Percentiles rank a stretch among this genome's conserved stretches.
Conservation (phyloP, 352 stramenopile species). For the Globisporangium apiculatum region DNA sequence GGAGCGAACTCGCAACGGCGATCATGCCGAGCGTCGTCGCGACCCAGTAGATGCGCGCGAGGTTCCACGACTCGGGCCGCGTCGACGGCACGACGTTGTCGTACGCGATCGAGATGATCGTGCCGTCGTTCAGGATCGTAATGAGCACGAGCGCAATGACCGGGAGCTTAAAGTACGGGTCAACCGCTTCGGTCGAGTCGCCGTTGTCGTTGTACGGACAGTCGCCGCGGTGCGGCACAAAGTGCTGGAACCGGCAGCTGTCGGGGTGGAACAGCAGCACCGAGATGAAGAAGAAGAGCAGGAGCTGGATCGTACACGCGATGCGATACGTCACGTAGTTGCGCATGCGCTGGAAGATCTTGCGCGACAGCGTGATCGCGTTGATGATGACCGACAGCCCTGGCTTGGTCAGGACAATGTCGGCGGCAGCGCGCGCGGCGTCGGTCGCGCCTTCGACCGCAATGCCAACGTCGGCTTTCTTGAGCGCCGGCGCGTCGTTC, state of each 20-base stretch:
- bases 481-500: constrained; percentile 59
- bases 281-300: constrained; percentile 93
- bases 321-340: constrained; percentile 95
- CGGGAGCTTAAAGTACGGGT: constrained; percentile 89
- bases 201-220: constrained; percentile 43
- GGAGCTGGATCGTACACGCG: constrained; percentile 86
- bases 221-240: constrained; percentile 36
- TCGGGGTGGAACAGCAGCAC: constrained; percentile 86
- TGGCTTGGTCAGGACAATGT: constrained; percentile 92
- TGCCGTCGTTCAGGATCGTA: constrained; percentile 93
- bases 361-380: constrained; percentile 85
- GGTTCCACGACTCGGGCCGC: constrained; percentile 63
- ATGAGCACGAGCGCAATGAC: constrained; percentile 92
- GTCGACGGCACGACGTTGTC: constrained; percentile 79
- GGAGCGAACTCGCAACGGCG: constrained; percentile 71
- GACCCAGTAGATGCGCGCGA: constrained; percentile 57
- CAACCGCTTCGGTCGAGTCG: constrained; percentile 29
- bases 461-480: constrained; percentile 71
- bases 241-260: constrained; percentile 67
- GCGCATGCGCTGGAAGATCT: constrained; percentile 92
- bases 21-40: constrained; percentile 56
- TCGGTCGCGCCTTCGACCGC: constrained; percentile 82
- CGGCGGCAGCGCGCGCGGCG: constrained; percentile 84
- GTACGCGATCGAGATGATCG: constrained; percentile 89
- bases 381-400: constrained; percentile 90